These are phyloP conservation scores for Dioscorea dumetorum DNA, from an alignment of 106 monocot species.

Conservation along the genomic window DNA sequence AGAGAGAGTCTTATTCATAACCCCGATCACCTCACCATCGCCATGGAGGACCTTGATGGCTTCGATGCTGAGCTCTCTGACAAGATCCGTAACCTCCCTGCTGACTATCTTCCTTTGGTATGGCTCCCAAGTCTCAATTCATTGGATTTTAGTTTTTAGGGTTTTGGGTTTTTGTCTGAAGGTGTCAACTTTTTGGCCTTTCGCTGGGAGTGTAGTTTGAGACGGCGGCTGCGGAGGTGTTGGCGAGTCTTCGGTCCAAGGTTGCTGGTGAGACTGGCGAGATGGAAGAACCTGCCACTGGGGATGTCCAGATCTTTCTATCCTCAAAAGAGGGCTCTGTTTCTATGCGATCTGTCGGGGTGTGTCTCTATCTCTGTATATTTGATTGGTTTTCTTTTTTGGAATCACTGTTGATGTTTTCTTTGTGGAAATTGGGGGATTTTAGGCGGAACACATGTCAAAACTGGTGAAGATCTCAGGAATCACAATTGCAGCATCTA, in stretches of 20 bases:
- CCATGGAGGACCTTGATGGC: slow-evolving; percentile 79
- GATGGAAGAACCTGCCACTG: slow-evolving; percentile 93
- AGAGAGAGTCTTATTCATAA: slow-evolving; percentile 85
- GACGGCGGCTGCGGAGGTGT: slow-evolving; percentile 84
- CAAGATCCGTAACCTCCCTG: slow-evolving; percentile 74
- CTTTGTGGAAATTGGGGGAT: not conserved
- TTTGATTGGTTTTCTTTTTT: not conserved
- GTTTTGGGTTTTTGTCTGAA: not conserved
- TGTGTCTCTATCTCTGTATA: slow-evolving; percentile 8
- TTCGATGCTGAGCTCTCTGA: slow-evolving; percentile 87
- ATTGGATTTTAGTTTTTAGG: not conserved
- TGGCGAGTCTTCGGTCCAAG: slow-evolving; percentile 79
- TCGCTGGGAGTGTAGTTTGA: slow-evolving; percentile 47
- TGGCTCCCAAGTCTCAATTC: not conserved
- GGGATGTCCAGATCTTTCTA: slow-evolving; percentile 87
- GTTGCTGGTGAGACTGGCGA: slow-evolving; percentile 82
- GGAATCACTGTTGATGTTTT: not conserved
- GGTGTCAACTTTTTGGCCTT: not conserved
- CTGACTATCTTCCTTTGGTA: slow-evolving; percentile 89
- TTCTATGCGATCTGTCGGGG: slow-evolving; percentile 81
- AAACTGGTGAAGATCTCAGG: slow-evolving; percentile 97
- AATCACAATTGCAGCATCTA: slow-evolving; percentile 85
- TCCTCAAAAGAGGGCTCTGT: slow-evolving; percentile 84
- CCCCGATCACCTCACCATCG: slow-evolving; percentile 57
- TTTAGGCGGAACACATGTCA: slow-evolving; percentile 87